Base-by-base conservation (phyloP, 257 asterid species). In the Mentha longifolia region DNA sequence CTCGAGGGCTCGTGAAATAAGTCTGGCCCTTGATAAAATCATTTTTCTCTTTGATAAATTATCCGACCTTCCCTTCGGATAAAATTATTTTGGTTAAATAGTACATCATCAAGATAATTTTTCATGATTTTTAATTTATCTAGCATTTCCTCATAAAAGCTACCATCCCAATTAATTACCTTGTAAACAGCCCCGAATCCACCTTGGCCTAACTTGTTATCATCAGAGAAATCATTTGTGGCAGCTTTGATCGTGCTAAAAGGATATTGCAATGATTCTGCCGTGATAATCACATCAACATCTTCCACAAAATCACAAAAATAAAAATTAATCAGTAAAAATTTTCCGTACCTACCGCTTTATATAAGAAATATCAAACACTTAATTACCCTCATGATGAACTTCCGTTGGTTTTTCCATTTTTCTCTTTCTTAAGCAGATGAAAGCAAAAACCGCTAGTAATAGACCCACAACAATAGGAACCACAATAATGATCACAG, bases 111-210 rank as follows among this genome's bases (percentile, higher is more conserved):
- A 22, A 22, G 25, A 22, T 22, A 22, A 22, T 2, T 22, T 22
- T 22, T 22, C 2, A 22, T 22, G 25, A 22, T 22, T 22, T 22
- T 22, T 22, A 22, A 22, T 22, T 1, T 22, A 22, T 22, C 25
- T 22, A 22, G 25, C 25, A 22, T 22, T 22, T 22, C 2, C 25
- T 22, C 2, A 22, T 22, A 22, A 22, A 22, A 22, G 25, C 25
- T 22, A 22, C 25, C 25, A 22, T 22, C 25, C 25, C 25, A 0
- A 22, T 0, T 22, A 22, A 22, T 22, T 81, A 81, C 85, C 85
- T 70, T 74, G 33, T 81, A 77, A 37, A 81, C 85, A 5, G 70
- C 7, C 3, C 85, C 85, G 14, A 81, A 81, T 77, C 85, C 85
- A 71, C 85, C 85, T 49, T 74, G 35, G 0, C 85, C 82, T 28